Evolutionary conservation across 2,329 filamentous ascomycete species (phyloP), one percentile per base, ranked within the genome.

Genomic region (Coniella vitis): DNA sequence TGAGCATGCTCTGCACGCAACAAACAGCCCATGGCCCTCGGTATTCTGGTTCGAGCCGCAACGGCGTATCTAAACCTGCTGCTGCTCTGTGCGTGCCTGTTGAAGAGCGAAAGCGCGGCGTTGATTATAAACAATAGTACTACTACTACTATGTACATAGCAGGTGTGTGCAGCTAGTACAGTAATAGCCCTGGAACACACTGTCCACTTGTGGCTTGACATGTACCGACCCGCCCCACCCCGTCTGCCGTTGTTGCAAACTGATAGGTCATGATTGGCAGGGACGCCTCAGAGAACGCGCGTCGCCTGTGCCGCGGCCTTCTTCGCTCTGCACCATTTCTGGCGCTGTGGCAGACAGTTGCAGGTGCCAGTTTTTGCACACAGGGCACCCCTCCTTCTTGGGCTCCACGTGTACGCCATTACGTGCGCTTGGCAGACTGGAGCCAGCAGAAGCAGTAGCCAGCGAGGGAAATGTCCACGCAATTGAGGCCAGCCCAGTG

Each of bases 211-310:
- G n/a, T 25, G n/a, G 22, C 34, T 14, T 25, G 7, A 10, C 35
- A 17, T 41, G 22, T 45, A 42, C 46, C 45, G 29, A 41, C 41
- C 38, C 42, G 46, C 41, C 45, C 45, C 49, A 40, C n/a, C 38
- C 12, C 19, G 34, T 4, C 25, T n/a, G n/a, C n/a, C n/a, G n/a
- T n/a, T n/a, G n/a, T 42, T 44, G 36, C 39, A 16, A 51, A 48
- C 41, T 45, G 41, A 40, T 17, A 45, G 22, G 44, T 16, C 42
- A 10, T 50, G 48, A 53, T 53, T 53, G 51, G 51, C 31, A 19
- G 39, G 44, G 47, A 32, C 39, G 37, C 32, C 41, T 52, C 38
- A 41, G 20, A 29, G 45, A 41, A 53, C 51, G 51, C 51, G 51
- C 51, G 51, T 53, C 47, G 32, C 34, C 21, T 32, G 16, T 36